phyloP scores from a whole-genome alignment of 1,139 yeast species.

The Entelexis sorbosivorans region DNA sequence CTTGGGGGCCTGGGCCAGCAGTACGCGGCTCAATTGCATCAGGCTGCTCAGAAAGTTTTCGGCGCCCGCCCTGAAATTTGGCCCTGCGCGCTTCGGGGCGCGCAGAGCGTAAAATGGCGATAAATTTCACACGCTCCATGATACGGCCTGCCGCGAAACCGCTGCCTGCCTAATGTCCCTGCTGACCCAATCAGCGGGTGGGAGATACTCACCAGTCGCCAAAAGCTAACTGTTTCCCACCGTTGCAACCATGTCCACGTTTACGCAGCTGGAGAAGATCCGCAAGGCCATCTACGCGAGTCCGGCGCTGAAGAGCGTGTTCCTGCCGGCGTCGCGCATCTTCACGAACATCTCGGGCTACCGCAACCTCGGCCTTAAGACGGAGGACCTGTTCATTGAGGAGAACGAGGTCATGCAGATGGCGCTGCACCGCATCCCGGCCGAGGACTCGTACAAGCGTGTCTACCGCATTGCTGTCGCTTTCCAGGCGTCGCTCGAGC shows the following conservation, averaged over 20 bases:
- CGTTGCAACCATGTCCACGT: constrained; percentile 46
- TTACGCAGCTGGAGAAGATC: constrained; percentile 71
- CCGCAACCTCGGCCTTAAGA: constrained; percentile 85
- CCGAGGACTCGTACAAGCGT: constrained; percentile 75
- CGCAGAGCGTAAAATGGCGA: neutral
- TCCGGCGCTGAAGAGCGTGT: constrained; percentile 62
- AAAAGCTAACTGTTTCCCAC: neutral
- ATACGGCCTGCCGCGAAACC: neutral
- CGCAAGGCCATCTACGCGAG: constrained; percentile 73
- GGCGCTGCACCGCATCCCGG: constrained; percentile 80
- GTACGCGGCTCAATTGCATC: constrained; percentile 2
- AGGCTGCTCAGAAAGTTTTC: neutral
- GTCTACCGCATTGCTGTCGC: constrained; percentile 86
- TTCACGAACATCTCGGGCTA: constrained; percentile 73
- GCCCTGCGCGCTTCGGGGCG: neutral
- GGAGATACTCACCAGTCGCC: constrained; percentile 1
- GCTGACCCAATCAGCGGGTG: constrained; percentile 19
- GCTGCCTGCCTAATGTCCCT: neutral
- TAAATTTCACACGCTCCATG: neutral
- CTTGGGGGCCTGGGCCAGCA: constrained; percentile 8
- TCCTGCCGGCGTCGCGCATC: constrained; percentile 68
- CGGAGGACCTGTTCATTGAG: constrained; percentile 78
- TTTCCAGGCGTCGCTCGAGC: constrained; percentile 74
- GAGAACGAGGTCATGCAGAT: constrained; percentile 80
- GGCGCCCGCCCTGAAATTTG: neutral